Evolutionary conservation across 148 eudicot species (phyloP), one percentile per base, ranked within the genome.

Genomic region (Tetragonia tetragonoides): DNA sequence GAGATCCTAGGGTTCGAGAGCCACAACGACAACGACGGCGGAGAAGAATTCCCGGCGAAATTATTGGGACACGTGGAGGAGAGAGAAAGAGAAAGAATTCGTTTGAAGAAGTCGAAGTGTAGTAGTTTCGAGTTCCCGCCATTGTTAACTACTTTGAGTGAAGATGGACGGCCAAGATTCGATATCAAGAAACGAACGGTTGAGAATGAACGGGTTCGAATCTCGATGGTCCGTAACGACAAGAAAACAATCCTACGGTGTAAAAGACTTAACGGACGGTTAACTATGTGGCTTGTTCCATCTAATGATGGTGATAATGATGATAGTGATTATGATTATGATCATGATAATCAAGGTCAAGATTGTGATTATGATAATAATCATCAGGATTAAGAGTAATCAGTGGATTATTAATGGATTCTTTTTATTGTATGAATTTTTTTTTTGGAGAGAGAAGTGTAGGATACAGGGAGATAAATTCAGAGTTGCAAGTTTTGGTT

Each of bases 61-160:
- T 8, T 8, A 44, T 8, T 8, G 47, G 5, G 47, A 3, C 5
- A 4, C 5, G 47, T n/a, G n/a, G n/a, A n/a, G 11, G 53, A 49
- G 53, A 49, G 53, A 49, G 11, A 49, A 49, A 6, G 11, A 49
- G 53, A 10, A 49, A 46, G 49, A 46, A 46, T 46, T 46, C 10
- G 49, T 5, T 46, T 10, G 68, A 28, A 7, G 38, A 65, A 65
- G 1, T 24, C 14, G 68, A 65, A 3, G 47, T 9, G 24, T 34
- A 71, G 74, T 28, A 53, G 16, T 10, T 51, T 11, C 11, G 54
- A 23, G 15, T 34, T 56, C 34, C 76, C 76, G 76, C 76, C 76
- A 38, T 73, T 73, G 37, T 59, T 73, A 37, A 56, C 76, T 16
- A 73, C 14, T 38, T 57, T 73, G 39, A 73, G 76, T 73, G 65